Base-by-base conservation (phyloP, 2,329 filamentous ascomycete genomes). In the Coleophoma crateriformis region DNA sequence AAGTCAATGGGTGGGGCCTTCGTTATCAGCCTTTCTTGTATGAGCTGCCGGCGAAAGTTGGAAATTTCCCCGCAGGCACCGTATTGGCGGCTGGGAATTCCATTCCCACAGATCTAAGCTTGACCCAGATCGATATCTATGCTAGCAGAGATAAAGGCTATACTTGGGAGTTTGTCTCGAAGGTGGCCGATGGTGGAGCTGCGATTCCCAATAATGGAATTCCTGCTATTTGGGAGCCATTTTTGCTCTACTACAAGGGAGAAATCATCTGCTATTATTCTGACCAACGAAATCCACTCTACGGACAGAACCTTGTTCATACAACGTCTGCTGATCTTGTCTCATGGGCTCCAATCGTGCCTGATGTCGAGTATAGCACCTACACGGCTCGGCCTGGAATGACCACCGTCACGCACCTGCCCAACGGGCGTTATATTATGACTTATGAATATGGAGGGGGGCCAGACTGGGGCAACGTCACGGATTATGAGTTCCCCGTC, bases 161-260 rank as follows among this genome's bases (percentile, higher is more conserved):
- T 33, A 82, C 76, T 1, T 89, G 85, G 85, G 68, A 78, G 27
- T 88, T 87, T 56, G 76, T 87, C 47, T 83, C 78, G 51, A 76
- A 81, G 55, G 77, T 88, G 41, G 84, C 84, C 1, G 68, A 71
- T 2, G 85, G 85, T 33, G 72, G 73, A 43, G 82, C 84, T 2
- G 59, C 70, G 0, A 78, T 84, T 3, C 75, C 79, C 15, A 44
- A 63, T 59, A 86, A 88, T 59, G 84, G 81, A 1, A 64, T 81
- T 35, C 85, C 82, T 0, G 82, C 84, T 0, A 80, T 89, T 17
- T 89, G 85, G 85, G 86, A 89, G 64, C 85, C 85, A 0, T 87
- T 85, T 64, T 66, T 88, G 39, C 61, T 81, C 63, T 70, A 75
- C 41, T 75, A 82, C 62, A 67, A 85, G 49, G 73, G 78, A 47